Percentiles rank a stretch among this genome's conserved stretches.
These are phyloP conservation scores for Gonium pectorale DNA, from an alignment of 139 green algal genomes.

Conservation along the genomic window DNA sequence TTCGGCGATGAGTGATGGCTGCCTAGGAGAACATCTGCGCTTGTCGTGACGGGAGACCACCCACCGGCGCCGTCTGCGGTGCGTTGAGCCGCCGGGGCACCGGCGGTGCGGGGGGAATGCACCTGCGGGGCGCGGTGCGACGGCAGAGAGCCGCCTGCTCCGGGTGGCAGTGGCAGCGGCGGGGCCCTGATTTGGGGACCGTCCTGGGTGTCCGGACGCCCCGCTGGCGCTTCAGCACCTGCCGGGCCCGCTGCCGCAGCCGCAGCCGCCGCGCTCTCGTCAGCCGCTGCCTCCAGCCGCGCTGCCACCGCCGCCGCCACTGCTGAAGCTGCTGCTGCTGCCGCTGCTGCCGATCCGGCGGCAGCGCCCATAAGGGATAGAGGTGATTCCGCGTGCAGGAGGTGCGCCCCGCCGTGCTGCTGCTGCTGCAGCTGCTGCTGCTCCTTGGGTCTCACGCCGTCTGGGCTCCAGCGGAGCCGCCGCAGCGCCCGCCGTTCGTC, in stretches of 20 bases:
- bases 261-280: neutral
- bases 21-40: too few species aligned
- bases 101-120: too few species aligned
- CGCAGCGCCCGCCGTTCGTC: constrained; percentile 19
- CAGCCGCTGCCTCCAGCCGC: neutral
- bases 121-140: too few species aligned
- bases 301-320: neutral
- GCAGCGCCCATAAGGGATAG: neutral
- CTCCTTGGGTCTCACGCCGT: neutral
- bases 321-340: neutral
- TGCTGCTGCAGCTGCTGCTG: neutral
- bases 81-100: too few species aligned
- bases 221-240: neutral
- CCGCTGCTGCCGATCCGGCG: neutral
- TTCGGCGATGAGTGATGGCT: too few species aligned
- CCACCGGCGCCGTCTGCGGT: too few species aligned
- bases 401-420: neutral
- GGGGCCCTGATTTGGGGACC: too few species aligned
- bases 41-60: too few species aligned
- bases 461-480: constrained; percentile 13
- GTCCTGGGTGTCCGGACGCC: too few species aligned
- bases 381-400: neutral
- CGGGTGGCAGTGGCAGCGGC: too few species aligned
- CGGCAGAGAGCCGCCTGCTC: too few species aligned
- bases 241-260: neutral